A percentile compares a stretch with the other conserved stretches of the same genome.
phyloP scores from a whole-genome alignment of 768 basidiomycete species.

The Podaxis mareebaensis region DNA sequence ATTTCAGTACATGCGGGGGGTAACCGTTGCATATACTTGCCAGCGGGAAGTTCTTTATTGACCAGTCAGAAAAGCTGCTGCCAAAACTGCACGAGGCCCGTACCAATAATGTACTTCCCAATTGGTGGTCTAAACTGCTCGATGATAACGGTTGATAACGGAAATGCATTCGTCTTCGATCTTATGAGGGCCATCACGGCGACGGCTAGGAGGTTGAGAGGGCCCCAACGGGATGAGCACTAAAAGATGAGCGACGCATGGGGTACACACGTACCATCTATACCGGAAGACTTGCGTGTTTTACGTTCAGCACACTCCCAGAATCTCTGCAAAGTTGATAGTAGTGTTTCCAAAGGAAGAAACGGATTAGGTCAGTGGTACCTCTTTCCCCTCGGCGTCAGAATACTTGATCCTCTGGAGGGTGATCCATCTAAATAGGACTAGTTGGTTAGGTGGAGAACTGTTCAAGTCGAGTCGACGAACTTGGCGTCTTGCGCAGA shows the following conservation, averaged over 20 bases:
- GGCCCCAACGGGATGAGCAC: neutral
- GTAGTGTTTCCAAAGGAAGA: constrained; percentile 2
- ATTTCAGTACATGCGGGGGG: neutral
- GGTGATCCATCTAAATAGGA: constrained; percentile 69
- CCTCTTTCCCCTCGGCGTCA: constrained; percentile 78
- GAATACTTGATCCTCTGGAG: constrained; percentile 80
- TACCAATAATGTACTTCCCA: constrained; percentile 74
- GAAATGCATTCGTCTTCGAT: constrained; percentile 72
- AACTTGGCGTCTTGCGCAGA: constrained; percentile 60
- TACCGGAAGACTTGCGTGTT: constrained; percentile 71
- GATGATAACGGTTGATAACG: constrained; percentile 77
- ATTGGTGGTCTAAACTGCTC: constrained; percentile 93
- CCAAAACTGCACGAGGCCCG: neutral
- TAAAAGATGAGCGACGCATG: neutral
- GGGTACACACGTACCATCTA: constrained; percentile 62
- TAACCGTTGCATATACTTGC: constrained; percentile 17
- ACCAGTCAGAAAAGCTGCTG: neutral
- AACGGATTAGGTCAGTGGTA: constrained; percentile 25
- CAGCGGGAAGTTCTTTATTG: constrained; percentile 38
- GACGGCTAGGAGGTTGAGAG: constrained; percentile 54
- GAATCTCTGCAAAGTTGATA: constrained; percentile 47
- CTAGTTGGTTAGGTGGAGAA: neutral
- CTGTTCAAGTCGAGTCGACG: neutral
- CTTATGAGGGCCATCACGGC: constrained; percentile 80
- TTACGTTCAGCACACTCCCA: constrained; percentile 92